Evolutionary conservation across 192 early-diverging fungal species (phyloP).

Genomic region (Helicostylum pulchrum): DNA sequence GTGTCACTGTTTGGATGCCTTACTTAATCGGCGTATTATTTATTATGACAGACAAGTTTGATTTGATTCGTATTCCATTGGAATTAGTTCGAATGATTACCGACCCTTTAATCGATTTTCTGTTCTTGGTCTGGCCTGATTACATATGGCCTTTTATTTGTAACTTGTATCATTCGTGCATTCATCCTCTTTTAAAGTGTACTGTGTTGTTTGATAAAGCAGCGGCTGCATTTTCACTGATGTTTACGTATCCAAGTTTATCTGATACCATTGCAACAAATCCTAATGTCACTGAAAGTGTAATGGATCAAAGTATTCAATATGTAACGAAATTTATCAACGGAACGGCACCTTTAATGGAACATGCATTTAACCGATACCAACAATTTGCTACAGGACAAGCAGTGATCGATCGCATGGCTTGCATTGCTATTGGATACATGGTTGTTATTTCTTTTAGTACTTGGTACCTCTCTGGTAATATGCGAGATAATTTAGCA

Average conservation of each 20-base stretch:
- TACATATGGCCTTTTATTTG: not conserved
- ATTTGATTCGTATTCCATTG: not conserved
- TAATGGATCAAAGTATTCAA: not conserved
- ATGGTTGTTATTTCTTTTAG: slow-evolving; percentile 42
- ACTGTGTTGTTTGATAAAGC: not conserved
- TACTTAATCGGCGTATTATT: slow-evolving; percentile 53
- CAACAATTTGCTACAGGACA: slow-evolving; percentile 41
- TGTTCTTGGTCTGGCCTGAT: not conserved
- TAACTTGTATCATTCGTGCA: not conserved
- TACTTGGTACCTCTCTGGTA: slow-evolving; percentile 32
- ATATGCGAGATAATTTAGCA: not conserved
- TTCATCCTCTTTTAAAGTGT: not conserved
- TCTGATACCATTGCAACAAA: not conserved
- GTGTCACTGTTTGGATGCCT: slow-evolving; percentile 68
- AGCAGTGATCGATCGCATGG: slow-evolving; percentile 50
- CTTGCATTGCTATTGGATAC: slow-evolving; percentile 59
- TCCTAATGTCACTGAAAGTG: not conserved
- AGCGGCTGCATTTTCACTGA: too few relatives aligned
- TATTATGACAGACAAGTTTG: slow-evolving; percentile 17
- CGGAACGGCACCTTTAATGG: not conserved
- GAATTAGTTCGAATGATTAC: not conserved
- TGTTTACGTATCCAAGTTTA: not conserved
- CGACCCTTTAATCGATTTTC: not conserved
- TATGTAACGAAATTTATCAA: not conserved
- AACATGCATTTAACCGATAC: slow-evolving; percentile 21